Conservation (phyloP, 805 yeast genomes). For the Metschnikowia cubensis region DNA sequence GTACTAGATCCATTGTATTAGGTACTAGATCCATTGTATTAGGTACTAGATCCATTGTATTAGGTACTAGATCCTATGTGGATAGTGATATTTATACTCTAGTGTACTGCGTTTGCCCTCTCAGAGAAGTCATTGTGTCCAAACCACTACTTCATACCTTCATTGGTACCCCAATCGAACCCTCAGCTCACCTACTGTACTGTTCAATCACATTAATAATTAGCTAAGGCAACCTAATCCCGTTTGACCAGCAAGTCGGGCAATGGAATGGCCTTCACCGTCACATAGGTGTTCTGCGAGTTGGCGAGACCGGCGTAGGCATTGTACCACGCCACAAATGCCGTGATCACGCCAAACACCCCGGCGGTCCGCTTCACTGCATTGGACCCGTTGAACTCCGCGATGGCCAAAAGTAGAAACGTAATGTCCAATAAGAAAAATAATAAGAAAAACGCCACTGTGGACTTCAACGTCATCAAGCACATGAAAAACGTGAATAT, state of each 20-base stretch:
- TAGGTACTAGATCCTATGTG: no score
- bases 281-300: constrained; percentile 57
- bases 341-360: constrained; percentile 40
- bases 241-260: constrained; percentile 35
- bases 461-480: constrained; percentile 40
- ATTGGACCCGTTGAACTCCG: constrained; percentile 30
- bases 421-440: constrained; percentile 40
- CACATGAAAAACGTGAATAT: constrained; percentile 42
- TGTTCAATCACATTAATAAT: no score
- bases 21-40: no score
- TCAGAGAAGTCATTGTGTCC: no score
- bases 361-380: constrained; percentile 40
- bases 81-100: no score
- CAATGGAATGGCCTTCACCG: constrained; percentile 48
- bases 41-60: no score
- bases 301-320: constrained; percentile 51
- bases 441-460: constrained; percentile 39
- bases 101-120: no score
- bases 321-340: constrained; percentile 43
- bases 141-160: no score
- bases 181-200: no score
- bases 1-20: no score
- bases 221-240: constrained; percentile 7
- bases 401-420: constrained; percentile 38
- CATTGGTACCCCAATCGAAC: no score